These are phyloP conservation scores for Syncephalastrum racemosum DNA, from an alignment of 371 early-diverging fungal genomes.

Conservation along the genomic window DNA sequence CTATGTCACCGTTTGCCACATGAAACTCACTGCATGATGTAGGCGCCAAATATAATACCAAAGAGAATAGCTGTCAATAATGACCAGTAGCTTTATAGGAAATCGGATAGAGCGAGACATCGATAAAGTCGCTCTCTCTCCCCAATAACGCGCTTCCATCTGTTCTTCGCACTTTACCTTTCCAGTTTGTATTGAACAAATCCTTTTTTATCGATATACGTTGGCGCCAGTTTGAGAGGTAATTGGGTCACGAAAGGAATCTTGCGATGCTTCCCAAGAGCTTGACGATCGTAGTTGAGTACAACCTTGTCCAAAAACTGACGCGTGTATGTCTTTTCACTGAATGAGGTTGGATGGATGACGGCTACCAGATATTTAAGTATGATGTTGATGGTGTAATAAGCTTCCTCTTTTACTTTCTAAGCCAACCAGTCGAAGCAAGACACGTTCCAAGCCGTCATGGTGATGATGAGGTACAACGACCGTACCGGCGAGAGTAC, in stretches of 20 bases:
- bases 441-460: constrained; percentile 12
- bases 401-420: constrained; percentile 18
- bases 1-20: no score
- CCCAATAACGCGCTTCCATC: no score
- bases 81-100: no score
- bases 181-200: constrained; percentile 27
- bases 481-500: constrained; percentile 25
- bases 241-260: constrained; percentile 20
- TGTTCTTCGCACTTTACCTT: constrained; percentile 12
- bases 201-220: constrained; percentile 28
- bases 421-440: constrained; percentile 14
- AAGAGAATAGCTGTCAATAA: no score
- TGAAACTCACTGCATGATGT: no score
- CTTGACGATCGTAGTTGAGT: constrained; percentile 6
- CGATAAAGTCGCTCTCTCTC: no score
- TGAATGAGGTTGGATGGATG: constrained; percentile 3
- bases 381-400: background rate
- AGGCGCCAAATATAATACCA: no score
- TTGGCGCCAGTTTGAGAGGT: constrained; percentile 21
- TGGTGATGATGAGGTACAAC: constrained; percentile 16
- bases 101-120: no score
- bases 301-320: constrained; percentile 15
- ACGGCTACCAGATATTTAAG: background rate
- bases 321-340: constrained; percentile 10
- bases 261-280: background rate